These are phyloP conservation scores for Xanthoconium purpureum DNA, from an alignment of 768 basidiomycete species.

Conservation along the genomic window DNA sequence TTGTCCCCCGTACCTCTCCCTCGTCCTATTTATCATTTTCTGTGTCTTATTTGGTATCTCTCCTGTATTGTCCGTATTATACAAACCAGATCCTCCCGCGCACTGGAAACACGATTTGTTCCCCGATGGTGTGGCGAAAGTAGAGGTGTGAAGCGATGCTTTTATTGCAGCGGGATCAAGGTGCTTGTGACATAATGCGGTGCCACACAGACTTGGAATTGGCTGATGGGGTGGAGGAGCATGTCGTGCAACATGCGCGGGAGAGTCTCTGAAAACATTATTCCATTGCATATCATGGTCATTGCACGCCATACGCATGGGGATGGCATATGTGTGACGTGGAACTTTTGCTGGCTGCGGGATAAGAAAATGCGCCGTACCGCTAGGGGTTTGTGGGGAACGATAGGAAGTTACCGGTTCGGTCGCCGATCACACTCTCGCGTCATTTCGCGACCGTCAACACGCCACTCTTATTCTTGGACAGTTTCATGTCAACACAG, in stretches of 20 bases:
- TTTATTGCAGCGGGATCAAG: not conserved
- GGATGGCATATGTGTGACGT: not conserved
- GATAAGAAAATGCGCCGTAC: not conserved
- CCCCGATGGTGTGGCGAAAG: not conserved
- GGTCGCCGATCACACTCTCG: slow-evolving; percentile 8
- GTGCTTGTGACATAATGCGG: not conserved
- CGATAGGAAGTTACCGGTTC: slow-evolving; percentile 1
- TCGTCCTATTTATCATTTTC: slow-evolving; percentile 20
- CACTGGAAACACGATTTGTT: not conserved
- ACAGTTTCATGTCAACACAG: slow-evolving; percentile 25
- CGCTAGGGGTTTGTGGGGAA: slow-evolving; percentile 9
- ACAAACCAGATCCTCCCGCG: slow-evolving; percentile 3
- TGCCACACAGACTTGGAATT: too few species aligned
- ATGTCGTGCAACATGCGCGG: not conserved
- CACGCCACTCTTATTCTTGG: not conserved
- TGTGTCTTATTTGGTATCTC: slow-evolving; percentile 27
- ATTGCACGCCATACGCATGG: not conserved
- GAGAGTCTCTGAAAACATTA: not conserved
- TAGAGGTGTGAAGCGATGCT: not conserved
- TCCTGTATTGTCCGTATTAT: slow-evolving; percentile 28
- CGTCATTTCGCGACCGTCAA: not conserved
- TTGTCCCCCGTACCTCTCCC: slow-evolving; percentile 11
- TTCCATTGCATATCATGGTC: not conserved
- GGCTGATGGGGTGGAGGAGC: slow-evolving; percentile 3
- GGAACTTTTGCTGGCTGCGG: not conserved